A percentile compares a stretch with the other conserved stretches of the same genome.
phyloP scores from a whole-genome alignment of 169 alveolate genomes.

The Plasmodium blacklocki region DNA sequence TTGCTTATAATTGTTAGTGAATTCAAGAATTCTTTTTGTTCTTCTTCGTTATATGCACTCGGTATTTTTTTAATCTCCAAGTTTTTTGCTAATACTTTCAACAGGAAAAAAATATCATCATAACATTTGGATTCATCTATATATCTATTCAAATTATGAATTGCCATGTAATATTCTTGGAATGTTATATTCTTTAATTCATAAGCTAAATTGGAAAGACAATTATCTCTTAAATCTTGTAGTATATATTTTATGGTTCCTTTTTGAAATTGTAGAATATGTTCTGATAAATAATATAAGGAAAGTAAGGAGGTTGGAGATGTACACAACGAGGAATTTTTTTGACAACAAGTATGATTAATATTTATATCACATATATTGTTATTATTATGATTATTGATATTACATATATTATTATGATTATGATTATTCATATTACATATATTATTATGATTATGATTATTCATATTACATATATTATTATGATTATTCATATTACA shows the following conservation, averaged over 20 bases:
- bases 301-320: conserved; percentile 18
- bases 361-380: background rate
- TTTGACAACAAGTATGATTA: background rate
- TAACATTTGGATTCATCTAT: conserved; percentile 77
- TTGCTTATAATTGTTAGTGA: conserved; percentile 47
- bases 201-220: conserved; percentile 58
- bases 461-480: background rate
- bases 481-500: no score
- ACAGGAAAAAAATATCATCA: conserved; percentile 74
- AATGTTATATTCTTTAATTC: conserved; percentile 67
- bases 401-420: background rate
- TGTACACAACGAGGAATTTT: conserved; percentile 24
- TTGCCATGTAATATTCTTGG: conserved; percentile 76
- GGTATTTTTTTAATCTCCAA: conserved; percentile 74
- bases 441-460: background rate
- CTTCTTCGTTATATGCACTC: conserved; percentile 68
- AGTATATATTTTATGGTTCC: conserved; percentile 76
- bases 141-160: conserved; percentile 61
- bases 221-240: conserved; percentile 76
- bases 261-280: conserved; percentile 76
- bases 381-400: background rate
- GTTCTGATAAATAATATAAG: conserved; percentile 48
- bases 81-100: conserved; percentile 71
- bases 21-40: conserved; percentile 70
- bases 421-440: no score